phyloP scores from a whole-genome alignment of 345 rosid species.

The Theobroma cacao region DNA sequence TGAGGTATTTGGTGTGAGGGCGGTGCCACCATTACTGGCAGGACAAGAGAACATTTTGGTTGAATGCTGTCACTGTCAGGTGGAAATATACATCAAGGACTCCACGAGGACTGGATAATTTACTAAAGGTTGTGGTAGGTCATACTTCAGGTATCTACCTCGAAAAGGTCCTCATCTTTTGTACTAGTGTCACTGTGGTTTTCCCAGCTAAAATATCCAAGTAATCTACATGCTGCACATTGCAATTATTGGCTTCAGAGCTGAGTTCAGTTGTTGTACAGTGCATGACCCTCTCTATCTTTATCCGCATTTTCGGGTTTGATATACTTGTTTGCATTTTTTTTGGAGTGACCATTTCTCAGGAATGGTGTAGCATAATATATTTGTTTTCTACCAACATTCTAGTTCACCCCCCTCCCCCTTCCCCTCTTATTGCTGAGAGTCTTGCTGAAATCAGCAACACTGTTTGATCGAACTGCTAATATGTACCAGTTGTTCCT shows the following conservation, averaged over 20 bases:
- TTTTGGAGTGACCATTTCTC: background rate
- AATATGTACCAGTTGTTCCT: too few species aligned
- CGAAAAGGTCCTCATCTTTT: slow-evolving; percentile 1
- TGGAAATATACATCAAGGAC: background rate
- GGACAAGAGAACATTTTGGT: slow-evolving; percentile 17
- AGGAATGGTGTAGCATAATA: background rate
- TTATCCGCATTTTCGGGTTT: background rate
- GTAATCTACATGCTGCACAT: background rate
- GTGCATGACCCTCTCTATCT: too few species aligned
- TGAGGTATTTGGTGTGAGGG: slow-evolving; percentile 8
- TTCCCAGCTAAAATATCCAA: background rate
- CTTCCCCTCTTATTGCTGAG: background rate
- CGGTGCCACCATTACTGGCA: slow-evolving; percentile 13
- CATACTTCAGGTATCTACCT: slow-evolving; percentile 16
- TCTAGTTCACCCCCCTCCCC: background rate
- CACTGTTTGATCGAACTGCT: background rate
- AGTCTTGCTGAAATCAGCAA: slow-evolving; percentile 3
- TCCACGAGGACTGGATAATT: slow-evolving; percentile 5
- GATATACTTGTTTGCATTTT: background rate
- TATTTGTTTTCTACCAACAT: background rate
- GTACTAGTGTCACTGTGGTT: background rate
- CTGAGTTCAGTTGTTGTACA: background rate
- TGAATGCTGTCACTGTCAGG: slow-evolving; percentile 13
- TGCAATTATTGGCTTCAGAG: slow-evolving; percentile 1
- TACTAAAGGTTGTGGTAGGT: slow-evolving; percentile 7